Evolutionary conservation across 2,329 filamentous ascomycete genomes (phyloP).

Genomic region (Fusarium ambrosium): DNA sequence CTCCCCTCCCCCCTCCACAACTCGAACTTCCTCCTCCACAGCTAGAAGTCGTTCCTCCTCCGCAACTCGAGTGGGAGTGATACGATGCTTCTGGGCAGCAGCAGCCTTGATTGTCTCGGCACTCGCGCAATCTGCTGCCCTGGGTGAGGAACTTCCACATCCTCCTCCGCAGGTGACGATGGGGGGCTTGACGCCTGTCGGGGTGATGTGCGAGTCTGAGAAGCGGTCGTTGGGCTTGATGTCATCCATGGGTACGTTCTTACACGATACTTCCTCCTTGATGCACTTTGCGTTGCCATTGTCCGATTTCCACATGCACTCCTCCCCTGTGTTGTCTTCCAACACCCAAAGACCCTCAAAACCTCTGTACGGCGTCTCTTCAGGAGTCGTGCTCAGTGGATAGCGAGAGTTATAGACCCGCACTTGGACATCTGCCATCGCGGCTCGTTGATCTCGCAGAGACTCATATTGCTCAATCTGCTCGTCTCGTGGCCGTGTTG

Average conservation of each 20-base stretch:
- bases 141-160: slow-evolving; percentile 29
- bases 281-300: background rate
- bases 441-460: slow-evolving; percentile 29
- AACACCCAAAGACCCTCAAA: slow-evolving; percentile 17
- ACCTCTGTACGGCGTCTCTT: slow-evolving; percentile 1
- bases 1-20: slow-evolving; percentile 22
- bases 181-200: slow-evolving; percentile 11
- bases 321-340: background rate
- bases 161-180: slow-evolving; percentile 26
- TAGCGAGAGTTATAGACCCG: slow-evolving; percentile 17
- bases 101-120: slow-evolving; percentile 22
- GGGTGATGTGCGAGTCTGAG: slow-evolving; percentile 32
- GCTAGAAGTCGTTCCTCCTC: background rate
- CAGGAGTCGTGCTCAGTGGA: background rate
- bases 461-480: slow-evolving; percentile 43
- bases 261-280: background rate
- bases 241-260: background rate
- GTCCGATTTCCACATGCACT: background rate
- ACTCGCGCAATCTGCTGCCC: slow-evolving; percentile 31
- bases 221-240: slow-evolving; percentile 12
- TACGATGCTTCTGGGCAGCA: background rate
- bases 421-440: slow-evolving; percentile 21
- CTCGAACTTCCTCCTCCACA: slow-evolving; percentile 5
- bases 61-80: background rate
- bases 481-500: slow-evolving; percentile 26